phyloP scores from a whole-genome alignment of 1,139 yeast species.

The Hemisphaericaspora xylanilytica region DNA sequence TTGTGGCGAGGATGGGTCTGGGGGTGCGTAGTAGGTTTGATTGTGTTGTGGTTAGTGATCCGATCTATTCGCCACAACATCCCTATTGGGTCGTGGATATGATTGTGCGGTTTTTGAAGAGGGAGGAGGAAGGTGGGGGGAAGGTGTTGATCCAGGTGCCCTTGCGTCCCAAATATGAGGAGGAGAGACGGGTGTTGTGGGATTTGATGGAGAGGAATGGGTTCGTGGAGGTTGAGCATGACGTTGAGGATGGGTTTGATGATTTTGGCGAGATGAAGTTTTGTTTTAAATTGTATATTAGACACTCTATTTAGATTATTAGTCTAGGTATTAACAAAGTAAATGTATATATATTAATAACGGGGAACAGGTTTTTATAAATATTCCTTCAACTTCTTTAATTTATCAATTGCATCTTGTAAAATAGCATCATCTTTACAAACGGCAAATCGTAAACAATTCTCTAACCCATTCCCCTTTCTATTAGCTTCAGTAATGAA shows the following conservation, averaged over 20 bases:
- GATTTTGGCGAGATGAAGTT: constrained; percentile 80
- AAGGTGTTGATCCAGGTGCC: constrained; percentile 73
- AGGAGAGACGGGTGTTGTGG: constrained; percentile 65
- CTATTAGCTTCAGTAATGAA: constrained; percentile 62
- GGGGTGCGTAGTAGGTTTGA: constrained; percentile 42
- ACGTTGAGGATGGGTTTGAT: constrained; percentile 64
- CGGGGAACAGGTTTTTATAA: constrained; percentile 32
- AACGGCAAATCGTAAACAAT: constrained; percentile 88
- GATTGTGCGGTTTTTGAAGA: constrained; percentile 45
- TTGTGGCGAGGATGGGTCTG: constrained; percentile 22
- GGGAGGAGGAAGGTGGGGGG: constrained; percentile 5
- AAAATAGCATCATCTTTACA: constrained; percentile 86
- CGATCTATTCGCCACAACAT: constrained; percentile 79
- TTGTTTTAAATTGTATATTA: constrained; percentile 43
- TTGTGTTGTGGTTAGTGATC: constrained; percentile 77
- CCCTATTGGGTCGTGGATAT: constrained; percentile 70
- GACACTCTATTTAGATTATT: no score
- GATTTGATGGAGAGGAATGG: constrained; percentile 36
- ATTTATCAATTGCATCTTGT: constrained; percentile 76
- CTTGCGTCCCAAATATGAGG: constrained; percentile 60
- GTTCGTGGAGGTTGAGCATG: constrained; percentile 31
- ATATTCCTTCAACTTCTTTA: constrained; percentile 67
- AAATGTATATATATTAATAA: no score
- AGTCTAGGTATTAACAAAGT: no score
- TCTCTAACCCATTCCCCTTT: constrained; percentile 74